These are phyloP conservation scores for Emmonsia crescens DNA, from an alignment of 2,329 filamentous ascomycete genomes.

Conservation along the genomic window DNA sequence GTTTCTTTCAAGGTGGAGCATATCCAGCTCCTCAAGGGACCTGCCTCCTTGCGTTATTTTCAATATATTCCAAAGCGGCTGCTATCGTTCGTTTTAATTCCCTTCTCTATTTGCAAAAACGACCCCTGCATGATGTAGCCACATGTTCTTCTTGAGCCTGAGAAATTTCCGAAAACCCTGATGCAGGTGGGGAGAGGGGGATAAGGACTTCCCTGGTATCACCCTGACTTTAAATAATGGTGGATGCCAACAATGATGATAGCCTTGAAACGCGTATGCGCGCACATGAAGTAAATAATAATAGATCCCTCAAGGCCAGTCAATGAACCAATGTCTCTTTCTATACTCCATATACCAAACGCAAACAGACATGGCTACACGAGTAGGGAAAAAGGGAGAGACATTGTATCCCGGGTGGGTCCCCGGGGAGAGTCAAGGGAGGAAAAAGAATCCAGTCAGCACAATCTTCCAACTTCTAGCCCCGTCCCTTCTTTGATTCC, in stretches of 20 bases:
- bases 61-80: not conserved
- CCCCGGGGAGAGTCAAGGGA: not conserved
- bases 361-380: not conserved
- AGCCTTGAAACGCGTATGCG: not conserved
- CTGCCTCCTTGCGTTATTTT: not conserved
- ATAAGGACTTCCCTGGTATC: not conserved
- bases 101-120: not conserved
- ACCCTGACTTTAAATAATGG: not conserved
- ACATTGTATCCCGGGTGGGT: not conserved
- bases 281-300: not conserved
- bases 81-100: not conserved
- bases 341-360: not conserved
- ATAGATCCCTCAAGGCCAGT: not conserved
- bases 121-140: not conserved
- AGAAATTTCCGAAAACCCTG: not conserved
- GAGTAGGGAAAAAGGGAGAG: no score
- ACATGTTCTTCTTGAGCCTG: not conserved
- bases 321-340: not conserved
- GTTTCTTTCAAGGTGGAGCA: no score
- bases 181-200: no score
- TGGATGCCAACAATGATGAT: not conserved
- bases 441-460: not conserved
- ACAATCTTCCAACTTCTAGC: not conserved
- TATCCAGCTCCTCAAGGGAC: no score
- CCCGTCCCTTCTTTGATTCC: not conserved